These are phyloP conservation scores for Rhexocercosporidium sp. DNA, from an alignment of 2,329 filamentous ascomycete genomes.

Conservation along the genomic window DNA sequence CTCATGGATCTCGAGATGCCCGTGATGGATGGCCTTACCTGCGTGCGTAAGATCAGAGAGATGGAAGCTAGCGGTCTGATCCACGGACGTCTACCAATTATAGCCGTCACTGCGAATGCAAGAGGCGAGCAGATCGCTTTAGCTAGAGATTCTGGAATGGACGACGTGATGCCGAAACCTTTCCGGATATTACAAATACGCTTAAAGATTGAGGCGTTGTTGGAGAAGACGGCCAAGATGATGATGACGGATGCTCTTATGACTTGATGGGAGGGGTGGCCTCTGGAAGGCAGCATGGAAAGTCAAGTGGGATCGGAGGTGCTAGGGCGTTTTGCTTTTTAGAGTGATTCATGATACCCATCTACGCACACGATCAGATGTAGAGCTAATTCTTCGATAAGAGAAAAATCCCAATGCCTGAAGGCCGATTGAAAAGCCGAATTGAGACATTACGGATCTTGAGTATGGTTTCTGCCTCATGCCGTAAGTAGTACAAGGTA, in stretches of 20 bases:
- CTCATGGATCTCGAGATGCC: constrained; percentile 86
- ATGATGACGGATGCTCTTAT: not conserved
- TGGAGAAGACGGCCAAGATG: constrained; percentile 9
- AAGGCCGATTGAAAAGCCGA: too few species aligned
- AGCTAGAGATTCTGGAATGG: constrained; percentile 74
- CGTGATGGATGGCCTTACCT: constrained; percentile 79
- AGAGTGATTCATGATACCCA: constrained; percentile 3
- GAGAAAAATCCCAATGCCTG: too few species aligned
- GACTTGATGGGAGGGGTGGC: not conserved
- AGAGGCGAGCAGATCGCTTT: constrained; percentile 71
- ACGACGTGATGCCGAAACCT: constrained; percentile 79
- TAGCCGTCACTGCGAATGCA: constrained; percentile 79
- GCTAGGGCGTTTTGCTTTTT: not conserved
- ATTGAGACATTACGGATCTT: too few species aligned
- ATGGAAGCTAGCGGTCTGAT: constrained; percentile 64
- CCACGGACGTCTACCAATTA: constrained; percentile 70
- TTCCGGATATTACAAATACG: constrained; percentile 72
- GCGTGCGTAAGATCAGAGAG: constrained; percentile 69
- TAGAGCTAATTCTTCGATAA: not conserved
- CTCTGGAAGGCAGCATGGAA: not conserved
- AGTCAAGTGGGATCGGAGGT: not conserved
- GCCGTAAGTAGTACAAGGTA: too few species aligned
- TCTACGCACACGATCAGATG: constrained; percentile 5
- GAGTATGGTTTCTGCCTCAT: too few species aligned
- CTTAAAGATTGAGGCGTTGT: constrained; percentile 63